These are phyloP conservation scores for Penicillium paxilli DNA, from an alignment of 495 filamentous ascomycete genomes.

Conservation along the genomic window DNA sequence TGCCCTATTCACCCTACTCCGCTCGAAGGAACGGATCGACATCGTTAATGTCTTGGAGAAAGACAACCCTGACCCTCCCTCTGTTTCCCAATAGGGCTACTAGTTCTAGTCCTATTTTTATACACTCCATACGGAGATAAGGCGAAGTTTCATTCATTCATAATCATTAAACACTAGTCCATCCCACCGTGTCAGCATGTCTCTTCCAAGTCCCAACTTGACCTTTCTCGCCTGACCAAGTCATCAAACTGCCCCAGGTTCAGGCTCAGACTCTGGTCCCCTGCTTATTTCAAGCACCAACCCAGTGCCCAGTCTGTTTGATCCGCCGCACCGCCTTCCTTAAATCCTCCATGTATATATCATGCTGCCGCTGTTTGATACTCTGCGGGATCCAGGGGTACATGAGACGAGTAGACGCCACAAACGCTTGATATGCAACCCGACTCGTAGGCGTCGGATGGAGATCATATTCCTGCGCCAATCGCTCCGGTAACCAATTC, in stretches of 20 bases:
- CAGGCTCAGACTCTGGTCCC: not conserved
- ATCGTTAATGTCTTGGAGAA: not conserved
- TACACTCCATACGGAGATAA: not conserved
- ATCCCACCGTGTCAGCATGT: not conserved
- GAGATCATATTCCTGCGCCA: constrained; percentile 13
- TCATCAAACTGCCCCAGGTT: not conserved
- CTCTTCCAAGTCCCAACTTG: no score
- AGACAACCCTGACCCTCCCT: not conserved
- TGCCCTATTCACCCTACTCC: not conserved
- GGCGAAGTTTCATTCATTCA: not conserved
- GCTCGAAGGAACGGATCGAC: not conserved
- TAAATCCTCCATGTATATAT: constrained; percentile 18
- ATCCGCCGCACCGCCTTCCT: constrained; percentile 12
- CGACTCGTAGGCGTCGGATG: constrained; percentile 1
- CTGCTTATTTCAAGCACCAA: not conserved
- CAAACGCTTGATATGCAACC: constrained; percentile 5
- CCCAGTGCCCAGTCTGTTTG: constrained; percentile 14
- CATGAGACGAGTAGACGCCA: constrained; percentile 7
- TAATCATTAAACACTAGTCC: not conserved
- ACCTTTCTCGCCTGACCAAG: no score
- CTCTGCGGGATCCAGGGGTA: constrained; percentile 10
- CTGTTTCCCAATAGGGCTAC: no score
- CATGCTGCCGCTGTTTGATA: constrained; percentile 12
- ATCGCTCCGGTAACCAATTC: constrained; percentile 16
- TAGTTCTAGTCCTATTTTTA: no score